phyloP scores from a whole-genome alignment of 2,329 filamentous ascomycete genomes.

The Cladophialophora immunda region DNA sequence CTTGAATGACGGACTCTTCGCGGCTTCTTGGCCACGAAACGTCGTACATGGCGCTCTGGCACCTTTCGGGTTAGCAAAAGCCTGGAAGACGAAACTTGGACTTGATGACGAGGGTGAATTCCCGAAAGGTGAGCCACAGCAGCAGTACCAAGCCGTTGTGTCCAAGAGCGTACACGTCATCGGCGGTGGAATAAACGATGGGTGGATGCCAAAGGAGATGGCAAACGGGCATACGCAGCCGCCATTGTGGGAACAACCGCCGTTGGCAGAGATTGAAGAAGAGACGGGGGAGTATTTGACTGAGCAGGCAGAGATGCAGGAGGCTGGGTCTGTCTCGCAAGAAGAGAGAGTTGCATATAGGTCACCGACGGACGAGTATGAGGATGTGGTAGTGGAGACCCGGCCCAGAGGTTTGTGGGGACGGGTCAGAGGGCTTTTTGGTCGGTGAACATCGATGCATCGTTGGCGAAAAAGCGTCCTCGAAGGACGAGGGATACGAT shows the following conservation, averaged over 20 bases:
- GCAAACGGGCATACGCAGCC: constrained; percentile 15
- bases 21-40: constrained; percentile 52
- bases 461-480: not conserved
- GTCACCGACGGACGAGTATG: not conserved
- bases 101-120: constrained; percentile 13
- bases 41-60: constrained; percentile 55
- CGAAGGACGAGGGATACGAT: not conserved
- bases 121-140: not conserved
- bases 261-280: constrained; percentile 2
- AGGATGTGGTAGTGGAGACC: constrained; percentile 13
- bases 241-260: constrained; percentile 11
- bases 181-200: constrained; percentile 27
- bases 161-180: constrained; percentile 35
- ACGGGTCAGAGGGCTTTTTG: constrained; percentile 17
- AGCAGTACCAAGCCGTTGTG: constrained; percentile 12
- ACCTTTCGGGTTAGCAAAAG: constrained; percentile 38
- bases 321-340: not conserved
- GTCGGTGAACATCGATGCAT: constrained; percentile 6
- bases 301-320: not conserved
- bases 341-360: not conserved
- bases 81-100: constrained; percentile 14
- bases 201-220: constrained; percentile 30
- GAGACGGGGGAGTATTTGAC: not conserved
- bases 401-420: constrained; percentile 11
- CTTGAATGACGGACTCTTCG: constrained; percentile 59